Evolutionary conservation across 129 eudicot species (phyloP).

Genomic region (Dittrichia graveolens): DNA sequence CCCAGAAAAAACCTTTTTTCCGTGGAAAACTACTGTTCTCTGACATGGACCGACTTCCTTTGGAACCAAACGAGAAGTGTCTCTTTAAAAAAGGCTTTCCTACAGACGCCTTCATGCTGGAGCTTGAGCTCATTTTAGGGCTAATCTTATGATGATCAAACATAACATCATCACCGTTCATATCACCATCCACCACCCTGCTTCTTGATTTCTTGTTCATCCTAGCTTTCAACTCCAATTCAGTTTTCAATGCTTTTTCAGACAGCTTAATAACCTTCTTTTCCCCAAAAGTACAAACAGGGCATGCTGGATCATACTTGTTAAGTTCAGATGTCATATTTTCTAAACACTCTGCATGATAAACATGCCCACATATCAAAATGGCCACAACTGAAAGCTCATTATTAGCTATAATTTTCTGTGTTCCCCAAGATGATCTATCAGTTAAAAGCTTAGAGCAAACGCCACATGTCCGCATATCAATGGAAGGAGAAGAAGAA

Average conservation of each 20-base stretch:
- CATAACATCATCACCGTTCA: conserved; percentile 33
- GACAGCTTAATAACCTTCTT: conserved; percentile 67
- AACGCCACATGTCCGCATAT: conserved; percentile 70
- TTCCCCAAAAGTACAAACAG: conserved; percentile 93
- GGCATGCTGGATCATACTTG: conserved; percentile 93
- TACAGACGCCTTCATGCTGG: conserved; percentile 62
- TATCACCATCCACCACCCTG: conserved; percentile 57
- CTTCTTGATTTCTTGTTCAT: conserved; percentile 55
- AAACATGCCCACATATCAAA: conserved; percentile 85
- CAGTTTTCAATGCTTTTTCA: conserved; percentile 73
- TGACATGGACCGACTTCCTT: conserved; percentile 45
- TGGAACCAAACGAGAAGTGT: conserved; percentile 85
- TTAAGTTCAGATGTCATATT: conserved; percentile 74
- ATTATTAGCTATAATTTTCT: conserved; percentile 58
- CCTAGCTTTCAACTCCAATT: conserved; percentile 60
- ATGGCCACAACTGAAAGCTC: conserved; percentile 86
- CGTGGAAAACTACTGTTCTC: conserved; percentile 48
- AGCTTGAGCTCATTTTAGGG: conserved; percentile 56
- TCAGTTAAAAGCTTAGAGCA: conserved; percentile 80
- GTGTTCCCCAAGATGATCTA: conserved; percentile 68
- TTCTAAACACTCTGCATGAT: conserved; percentile 94
- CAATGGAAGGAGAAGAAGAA: conserved; percentile 51
- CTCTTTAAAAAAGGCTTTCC: conserved; percentile 73
- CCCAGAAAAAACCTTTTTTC: conserved; percentile 81
- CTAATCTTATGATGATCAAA: conserved; percentile 54